A percentile compares a stretch with the other conserved stretches of the same genome.
These are phyloP conservation scores for Bryoerythrophyllum caledonicum DNA, from an alignment of 225 moss, liverwort and hornwort species.

Conservation along the genomic window DNA sequence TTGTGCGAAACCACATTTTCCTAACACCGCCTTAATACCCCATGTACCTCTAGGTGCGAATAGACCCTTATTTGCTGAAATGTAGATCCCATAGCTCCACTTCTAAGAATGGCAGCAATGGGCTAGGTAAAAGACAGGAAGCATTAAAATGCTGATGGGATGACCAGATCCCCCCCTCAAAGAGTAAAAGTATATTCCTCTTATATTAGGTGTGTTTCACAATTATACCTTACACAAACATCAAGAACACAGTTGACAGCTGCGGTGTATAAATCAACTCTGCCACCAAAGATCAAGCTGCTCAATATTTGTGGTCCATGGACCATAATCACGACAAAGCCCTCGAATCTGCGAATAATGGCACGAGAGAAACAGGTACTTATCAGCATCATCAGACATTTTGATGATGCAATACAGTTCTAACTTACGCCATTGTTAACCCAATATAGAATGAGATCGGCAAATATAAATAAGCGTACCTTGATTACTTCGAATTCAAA, in stretches of 20 bases:
- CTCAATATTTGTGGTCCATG: constrained; percentile 45
- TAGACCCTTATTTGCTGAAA: too few species aligned
- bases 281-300: constrained; percentile 74
- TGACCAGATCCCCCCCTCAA: not conserved
- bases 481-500: constrained; percentile 77
- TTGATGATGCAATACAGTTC: not conserved
- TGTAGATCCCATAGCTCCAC: not conserved
- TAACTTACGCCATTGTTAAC: not conserved
- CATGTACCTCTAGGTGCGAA: too few species aligned
- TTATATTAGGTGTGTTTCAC: not conserved
- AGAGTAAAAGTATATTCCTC: not conserved
- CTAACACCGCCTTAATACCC: too few species aligned
- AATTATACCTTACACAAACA: constrained; percentile 68
- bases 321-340: constrained; percentile 76
- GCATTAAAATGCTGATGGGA: not conserved
- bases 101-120: not conserved
- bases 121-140: not conserved
- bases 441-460: constrained; percentile 5
- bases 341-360: constrained; percentile 68
- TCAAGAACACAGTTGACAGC: constrained; percentile 68
- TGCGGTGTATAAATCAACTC: constrained; percentile 83
- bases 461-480: constrained; percentile 25
- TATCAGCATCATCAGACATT: constrained; percentile 5
- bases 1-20: too few species aligned
- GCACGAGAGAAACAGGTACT: constrained; percentile 5